Conservation (phyloP, 257 asterid genomes). For the Solanum sitiens region DNA sequence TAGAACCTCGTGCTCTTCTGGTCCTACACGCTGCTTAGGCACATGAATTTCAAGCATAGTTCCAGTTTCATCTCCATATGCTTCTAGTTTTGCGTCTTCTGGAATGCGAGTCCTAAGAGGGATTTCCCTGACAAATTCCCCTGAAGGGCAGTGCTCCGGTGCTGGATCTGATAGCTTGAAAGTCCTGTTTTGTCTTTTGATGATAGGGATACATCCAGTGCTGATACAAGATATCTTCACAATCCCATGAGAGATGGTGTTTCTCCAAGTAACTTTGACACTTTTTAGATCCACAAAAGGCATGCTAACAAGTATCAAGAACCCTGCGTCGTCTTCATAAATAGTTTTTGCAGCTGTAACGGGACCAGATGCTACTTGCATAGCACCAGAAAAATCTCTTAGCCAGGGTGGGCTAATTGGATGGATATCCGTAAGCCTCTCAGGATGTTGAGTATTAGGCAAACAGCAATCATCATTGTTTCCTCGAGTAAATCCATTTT, state of each 20-base stretch:
- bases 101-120: conserved; percentile 37
- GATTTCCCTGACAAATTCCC: conserved; percentile 37
- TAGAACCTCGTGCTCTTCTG: conserved; percentile 37
- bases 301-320: conserved; percentile 34
- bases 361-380: conserved; percentile 30
- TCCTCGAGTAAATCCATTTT: conserved; percentile 8
- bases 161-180: conserved; percentile 37
- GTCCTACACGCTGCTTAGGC: conserved; percentile 38
- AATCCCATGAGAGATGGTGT: conserved; percentile 28
- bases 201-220: conserved; percentile 23
- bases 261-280: conserved; percentile 43
- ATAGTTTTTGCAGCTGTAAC: conserved; percentile 41
- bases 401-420: conserved; percentile 28
- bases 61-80: conserved; percentile 31
- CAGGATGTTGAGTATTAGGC: conserved; percentile 8
- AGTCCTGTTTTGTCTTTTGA: conserved; percentile 29
- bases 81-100: conserved; percentile 40
- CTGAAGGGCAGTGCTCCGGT: conserved; percentile 42
- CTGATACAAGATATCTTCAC: conserved; percentile 43
- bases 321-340: conserved; percentile 32
- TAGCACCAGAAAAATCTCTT: conserved; percentile 25
- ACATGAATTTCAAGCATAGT: conserved; percentile 43
- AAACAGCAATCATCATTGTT: conserved; percentile 24
- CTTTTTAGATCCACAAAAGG: conserved; percentile 35
- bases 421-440: conserved; percentile 17